Conservation (phyloP, 352 stramenopile genomes). For the Globisporangium spinosum region DNA sequence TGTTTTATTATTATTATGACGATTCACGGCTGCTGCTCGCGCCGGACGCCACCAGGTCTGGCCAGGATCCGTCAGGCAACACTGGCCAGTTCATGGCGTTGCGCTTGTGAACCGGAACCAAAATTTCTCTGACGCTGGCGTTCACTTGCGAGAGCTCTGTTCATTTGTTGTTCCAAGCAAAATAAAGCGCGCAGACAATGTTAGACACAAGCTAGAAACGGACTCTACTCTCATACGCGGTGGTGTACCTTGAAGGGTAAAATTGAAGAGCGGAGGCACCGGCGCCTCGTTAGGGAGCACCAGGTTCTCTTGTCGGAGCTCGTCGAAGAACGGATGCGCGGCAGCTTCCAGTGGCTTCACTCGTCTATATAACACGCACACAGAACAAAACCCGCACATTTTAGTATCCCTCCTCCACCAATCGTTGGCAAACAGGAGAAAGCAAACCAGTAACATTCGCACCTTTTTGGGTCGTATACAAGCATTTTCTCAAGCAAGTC, state of each 20-base stretch:
- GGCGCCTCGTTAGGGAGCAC: conserved; percentile 84
- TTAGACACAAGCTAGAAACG: background rate
- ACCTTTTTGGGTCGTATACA: conserved; percentile 95
- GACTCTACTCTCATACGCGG: background rate
- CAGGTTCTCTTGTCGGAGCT: conserved; percentile 88
- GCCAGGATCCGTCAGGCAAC: conserved; percentile 64
- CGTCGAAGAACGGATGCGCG: conserved; percentile 98
- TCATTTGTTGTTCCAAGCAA: conserved; percentile 4
- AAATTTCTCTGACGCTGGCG: conserved; percentile 63
- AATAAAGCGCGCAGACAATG: background rate
- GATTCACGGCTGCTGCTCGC: conserved; percentile 23
- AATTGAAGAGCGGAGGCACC: conserved; percentile 92
- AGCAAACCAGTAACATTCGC: conserved; percentile 28
- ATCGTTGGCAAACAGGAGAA: background rate
- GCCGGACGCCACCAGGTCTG: conserved; percentile 29
- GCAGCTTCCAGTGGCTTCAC: conserved; percentile 82
- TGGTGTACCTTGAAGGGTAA: conserved; percentile 82
- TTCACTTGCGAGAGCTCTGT: conserved; percentile 79
- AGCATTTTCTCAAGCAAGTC: conserved; percentile 97
- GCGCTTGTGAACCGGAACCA: conserved; percentile 68
- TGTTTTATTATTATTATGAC: conserved; percentile 23
- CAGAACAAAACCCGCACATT: conserved; percentile 6
- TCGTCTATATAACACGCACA: conserved; percentile 29
- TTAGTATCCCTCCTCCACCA: background rate
- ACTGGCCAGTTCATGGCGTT: conserved; percentile 77